Conservation (phyloP, 1,139 yeast genomes). For the Schizosaccharomyces versatilis region DNA sequence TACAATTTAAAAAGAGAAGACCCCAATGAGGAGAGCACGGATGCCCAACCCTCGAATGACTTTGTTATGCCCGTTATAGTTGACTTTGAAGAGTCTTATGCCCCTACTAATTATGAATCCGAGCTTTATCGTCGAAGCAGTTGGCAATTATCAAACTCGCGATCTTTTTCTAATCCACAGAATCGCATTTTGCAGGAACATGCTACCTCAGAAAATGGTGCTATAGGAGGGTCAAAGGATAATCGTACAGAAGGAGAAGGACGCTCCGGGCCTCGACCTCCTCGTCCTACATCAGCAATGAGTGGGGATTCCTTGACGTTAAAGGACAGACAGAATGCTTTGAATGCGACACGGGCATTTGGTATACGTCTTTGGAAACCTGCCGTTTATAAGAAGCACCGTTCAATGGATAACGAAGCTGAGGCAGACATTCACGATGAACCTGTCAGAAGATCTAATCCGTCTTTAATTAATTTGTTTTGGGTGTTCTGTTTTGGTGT, state of each 20-base stretch:
- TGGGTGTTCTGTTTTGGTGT: slow-evolving; percentile 10
- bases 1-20: too few relatives aligned
- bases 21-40: too few relatives aligned
- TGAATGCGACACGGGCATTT: slow-evolving; percentile 88
- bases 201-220: too few relatives aligned
- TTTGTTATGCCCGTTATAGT: background rate
- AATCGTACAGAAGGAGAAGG: too few relatives aligned
- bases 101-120: background rate
- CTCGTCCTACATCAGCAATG: background rate
- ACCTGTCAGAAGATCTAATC: slow-evolving; percentile 18
- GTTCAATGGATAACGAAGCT: slow-evolving; percentile 81
- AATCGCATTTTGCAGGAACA: too few relatives aligned
- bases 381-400: slow-evolving; percentile 71
- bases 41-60: too few relatives aligned
- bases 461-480: slow-evolving; percentile 12
- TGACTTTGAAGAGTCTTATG: background rate
- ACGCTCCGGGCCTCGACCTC: too few relatives aligned
- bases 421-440: slow-evolving; percentile 84
- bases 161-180: too few relatives aligned
- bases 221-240: too few relatives aligned
- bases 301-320: slow-evolving; percentile 33
- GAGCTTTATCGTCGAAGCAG: too few relatives aligned
- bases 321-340: slow-evolving; percentile 84
- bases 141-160: too few relatives aligned
- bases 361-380: slow-evolving; percentile 98